Evolutionary conservation across 495 filamentous ascomycete species (phyloP).

Genomic region (Xylaria cubensis): DNA sequence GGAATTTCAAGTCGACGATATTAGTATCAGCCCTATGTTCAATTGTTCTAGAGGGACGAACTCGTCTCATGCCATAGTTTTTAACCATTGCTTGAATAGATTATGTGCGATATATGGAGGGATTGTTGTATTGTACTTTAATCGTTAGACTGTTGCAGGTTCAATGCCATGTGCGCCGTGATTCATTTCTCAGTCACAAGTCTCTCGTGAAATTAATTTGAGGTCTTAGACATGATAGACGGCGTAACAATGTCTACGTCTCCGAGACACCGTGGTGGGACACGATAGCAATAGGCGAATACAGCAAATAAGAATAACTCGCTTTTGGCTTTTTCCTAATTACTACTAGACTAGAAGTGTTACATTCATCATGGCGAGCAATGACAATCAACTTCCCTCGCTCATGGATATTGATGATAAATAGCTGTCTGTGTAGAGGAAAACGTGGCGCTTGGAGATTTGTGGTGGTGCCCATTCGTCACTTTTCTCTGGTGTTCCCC

Average conservation of each 20-base stretch:
- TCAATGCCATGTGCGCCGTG: no score
- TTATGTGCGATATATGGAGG: not conserved
- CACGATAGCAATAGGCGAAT: no score
- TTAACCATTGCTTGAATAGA: not conserved
- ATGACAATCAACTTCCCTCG: not conserved
- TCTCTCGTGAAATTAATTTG: no score
- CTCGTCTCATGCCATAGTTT: not conserved
- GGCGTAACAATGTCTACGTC: no score
- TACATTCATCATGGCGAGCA: not conserved
- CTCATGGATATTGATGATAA: not conserved
- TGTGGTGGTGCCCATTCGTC: not conserved
- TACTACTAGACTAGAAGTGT: not conserved
- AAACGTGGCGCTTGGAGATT: no score
- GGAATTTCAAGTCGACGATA: not conserved
- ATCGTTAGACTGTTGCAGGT: not conserved
- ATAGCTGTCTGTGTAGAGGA: not conserved
- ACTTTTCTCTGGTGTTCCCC: not conserved
- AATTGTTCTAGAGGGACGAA: not conserved
- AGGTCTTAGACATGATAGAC: no score
- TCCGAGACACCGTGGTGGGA: no score
- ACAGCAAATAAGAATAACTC: not conserved
- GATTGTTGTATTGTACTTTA: no score
- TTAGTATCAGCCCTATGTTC: not conserved
- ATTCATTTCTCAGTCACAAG: no score
- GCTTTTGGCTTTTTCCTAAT: not conserved